Conservation (phyloP, 2,329 filamentous ascomycete genomes). For the Chaetothyriales sp. region DNA sequence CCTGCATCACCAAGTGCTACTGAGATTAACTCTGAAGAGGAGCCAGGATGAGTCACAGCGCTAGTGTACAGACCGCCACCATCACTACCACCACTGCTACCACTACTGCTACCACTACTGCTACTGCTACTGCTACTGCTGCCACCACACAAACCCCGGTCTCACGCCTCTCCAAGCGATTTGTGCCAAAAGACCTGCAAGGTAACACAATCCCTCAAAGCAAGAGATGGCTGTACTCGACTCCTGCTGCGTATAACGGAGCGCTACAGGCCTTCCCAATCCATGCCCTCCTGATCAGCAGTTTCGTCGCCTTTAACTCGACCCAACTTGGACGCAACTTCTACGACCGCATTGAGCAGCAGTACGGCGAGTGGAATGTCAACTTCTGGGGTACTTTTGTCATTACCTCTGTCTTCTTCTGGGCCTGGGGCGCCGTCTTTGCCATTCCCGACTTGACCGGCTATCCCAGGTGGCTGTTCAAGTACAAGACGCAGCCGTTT, state of each 20-base stretch:
- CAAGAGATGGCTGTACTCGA: neutral
- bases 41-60: too few relatives aligned
- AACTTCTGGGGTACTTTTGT: neutral
- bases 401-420: neutral
- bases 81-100: neutral
- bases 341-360: neutral
- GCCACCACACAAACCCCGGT: neutral
- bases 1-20: too few relatives aligned
- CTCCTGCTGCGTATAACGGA: neutral
- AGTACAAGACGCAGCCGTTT: constrained; percentile 1
- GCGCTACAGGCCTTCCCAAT: neutral
- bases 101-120: too few relatives aligned
- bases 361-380: neutral
- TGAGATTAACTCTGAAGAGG: too few relatives aligned
- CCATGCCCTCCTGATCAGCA: neutral
- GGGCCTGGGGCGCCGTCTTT: neutral
- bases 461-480: neutral
- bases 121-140: neutral
- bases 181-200: neutral
- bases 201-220: neutral
- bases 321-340: neutral
- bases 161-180: neutral
- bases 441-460: neutral
- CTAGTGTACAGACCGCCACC: neutral
- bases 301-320: neutral